Percentiles rank a stretch among this genome's conserved stretches.
phyloP scores from a whole-genome alignment of 1,284 basidiomycete species.

The Ceratobasidium sp. region DNA sequence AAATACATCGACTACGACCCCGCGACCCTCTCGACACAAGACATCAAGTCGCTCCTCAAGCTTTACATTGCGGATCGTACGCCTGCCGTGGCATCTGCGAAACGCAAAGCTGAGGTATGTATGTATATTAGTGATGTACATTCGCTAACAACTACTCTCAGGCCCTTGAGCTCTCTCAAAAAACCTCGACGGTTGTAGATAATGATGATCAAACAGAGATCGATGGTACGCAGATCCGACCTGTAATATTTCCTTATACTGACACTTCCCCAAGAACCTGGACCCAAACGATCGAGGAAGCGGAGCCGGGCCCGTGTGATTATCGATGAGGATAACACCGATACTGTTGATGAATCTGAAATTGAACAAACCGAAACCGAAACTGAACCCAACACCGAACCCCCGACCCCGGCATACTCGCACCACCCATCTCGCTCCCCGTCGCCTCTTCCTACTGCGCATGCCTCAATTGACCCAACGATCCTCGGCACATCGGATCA shows the following conservation, averaged over 20 bases:
- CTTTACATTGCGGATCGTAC: background rate
- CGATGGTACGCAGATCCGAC: background rate
- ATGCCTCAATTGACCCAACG: background rate
- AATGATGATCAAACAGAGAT: background rate
- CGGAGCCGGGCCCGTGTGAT: background rate
- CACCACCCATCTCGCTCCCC: background rate
- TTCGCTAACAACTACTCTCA: background rate
- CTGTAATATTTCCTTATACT: background rate
- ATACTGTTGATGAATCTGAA: background rate
- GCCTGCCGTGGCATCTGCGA: background rate
- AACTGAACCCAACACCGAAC: background rate
- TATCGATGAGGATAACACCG: background rate
- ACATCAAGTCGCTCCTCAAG: background rate
- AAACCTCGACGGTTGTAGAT: background rate
- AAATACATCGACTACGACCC: background rate
- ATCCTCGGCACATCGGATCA: background rate
- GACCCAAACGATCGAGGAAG: background rate
- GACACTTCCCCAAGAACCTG: background rate
- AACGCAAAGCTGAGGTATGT: constrained; percentile 7
- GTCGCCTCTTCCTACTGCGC: background rate
- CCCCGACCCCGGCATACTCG: background rate
- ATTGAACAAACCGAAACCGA: background rate
- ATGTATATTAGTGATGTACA: background rate
- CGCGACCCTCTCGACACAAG: background rate
- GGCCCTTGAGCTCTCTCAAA: background rate